Conservation (phyloP, 768 basidiomycete genomes). For the Naganishia randhawae region DNA sequence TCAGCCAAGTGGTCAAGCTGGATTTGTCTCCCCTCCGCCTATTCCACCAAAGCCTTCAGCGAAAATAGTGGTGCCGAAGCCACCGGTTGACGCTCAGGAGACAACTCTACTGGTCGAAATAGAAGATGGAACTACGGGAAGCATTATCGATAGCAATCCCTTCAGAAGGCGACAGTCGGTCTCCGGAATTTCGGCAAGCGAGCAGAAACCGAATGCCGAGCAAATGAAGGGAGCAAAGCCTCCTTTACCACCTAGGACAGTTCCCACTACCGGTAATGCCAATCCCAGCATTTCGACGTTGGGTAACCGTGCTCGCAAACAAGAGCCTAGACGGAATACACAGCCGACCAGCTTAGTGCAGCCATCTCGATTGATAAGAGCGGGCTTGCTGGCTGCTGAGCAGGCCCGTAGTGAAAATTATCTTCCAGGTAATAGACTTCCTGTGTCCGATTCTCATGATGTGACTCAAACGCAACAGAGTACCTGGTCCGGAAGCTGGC, state of each 20-base stretch:
- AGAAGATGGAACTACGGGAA: background rate
- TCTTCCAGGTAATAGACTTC: background rate
- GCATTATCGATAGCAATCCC: slow-evolving; percentile 11
- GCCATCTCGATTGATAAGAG: slow-evolving; percentile 16
- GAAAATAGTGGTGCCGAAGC: background rate
- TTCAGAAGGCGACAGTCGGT: background rate
- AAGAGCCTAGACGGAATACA: background rate
- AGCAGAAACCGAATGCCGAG: background rate
- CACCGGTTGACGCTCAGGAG: background rate
- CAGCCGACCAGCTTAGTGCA: slow-evolving; percentile 16
- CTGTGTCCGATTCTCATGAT: background rate
- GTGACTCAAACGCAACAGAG: background rate
- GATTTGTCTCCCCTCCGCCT: slow-evolving; percentile 7
- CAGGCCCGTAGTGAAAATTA: background rate
- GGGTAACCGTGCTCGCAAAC: background rate
- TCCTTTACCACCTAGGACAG: background rate
- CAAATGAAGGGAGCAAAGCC: background rate
- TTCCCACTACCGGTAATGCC: background rate
- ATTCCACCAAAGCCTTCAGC: slow-evolving; percentile 3
- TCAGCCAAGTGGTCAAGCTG: background rate
- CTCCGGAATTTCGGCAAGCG: background rate
- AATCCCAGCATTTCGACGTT: too few species aligned
- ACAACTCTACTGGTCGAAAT: background rate
- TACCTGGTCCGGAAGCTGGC: background rate
- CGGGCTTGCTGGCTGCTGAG: background rate